Conservation (phyloP, 129 eudicot species). For the Rutidosis leptorrhynchoides region DNA sequence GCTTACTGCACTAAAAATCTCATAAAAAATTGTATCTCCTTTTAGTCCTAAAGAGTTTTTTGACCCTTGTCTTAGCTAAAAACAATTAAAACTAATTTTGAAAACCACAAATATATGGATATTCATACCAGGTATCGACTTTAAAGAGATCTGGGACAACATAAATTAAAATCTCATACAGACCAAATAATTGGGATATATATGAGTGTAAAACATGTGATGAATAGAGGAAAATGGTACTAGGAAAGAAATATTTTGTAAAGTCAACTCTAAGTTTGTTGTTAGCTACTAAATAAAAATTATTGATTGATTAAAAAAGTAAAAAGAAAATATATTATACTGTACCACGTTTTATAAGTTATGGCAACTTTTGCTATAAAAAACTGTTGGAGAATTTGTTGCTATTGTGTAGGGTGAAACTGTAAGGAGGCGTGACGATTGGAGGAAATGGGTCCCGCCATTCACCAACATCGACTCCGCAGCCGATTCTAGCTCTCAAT, state of each 20-base stretch:
- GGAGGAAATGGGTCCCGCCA: conserved; percentile 37
- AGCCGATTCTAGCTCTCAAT: conserved; percentile 21
- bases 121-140: background rate
- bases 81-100: too few species aligned
- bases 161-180: background rate
- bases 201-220: background rate
- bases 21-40: background rate
- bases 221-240: background rate
- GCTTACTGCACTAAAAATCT: background rate
- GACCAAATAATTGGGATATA: background rate
- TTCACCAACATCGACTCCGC: conserved; percentile 6
- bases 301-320: too few species aligned
- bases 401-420: conserved; percentile 43
- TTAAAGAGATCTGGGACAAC: background rate
- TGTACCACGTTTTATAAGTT: too few species aligned
- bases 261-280: background rate
- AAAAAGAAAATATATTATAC: too few species aligned
- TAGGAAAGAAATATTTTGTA: background rate
- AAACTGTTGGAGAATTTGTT: too few species aligned
- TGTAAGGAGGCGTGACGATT: conserved; percentile 48
- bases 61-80: background rate
- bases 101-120: background rate
- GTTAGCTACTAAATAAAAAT: too few species aligned
- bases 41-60: background rate
- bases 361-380: too few species aligned